Conservation (phyloP, 2,329 filamentous ascomycete genomes). For the Neonectria faginata region DNA sequence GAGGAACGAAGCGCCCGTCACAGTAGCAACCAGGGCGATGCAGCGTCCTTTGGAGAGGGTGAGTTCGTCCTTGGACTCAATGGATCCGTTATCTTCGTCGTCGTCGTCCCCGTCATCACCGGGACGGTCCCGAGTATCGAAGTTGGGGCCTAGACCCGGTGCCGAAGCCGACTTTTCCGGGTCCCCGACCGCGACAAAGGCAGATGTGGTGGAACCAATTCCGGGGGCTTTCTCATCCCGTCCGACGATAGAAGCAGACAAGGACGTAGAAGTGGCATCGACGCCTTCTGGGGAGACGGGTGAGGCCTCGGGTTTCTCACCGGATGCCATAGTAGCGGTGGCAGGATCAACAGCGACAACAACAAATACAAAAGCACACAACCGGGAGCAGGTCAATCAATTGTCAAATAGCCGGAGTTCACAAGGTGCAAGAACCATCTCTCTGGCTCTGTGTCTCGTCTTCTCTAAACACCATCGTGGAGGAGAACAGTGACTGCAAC, state of each 20-base stretch:
- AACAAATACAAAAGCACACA: background rate
- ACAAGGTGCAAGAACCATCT: background rate
- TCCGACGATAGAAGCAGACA: background rate
- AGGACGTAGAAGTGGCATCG: background rate
- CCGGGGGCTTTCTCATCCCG: background rate
- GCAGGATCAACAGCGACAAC: too few relatives aligned
- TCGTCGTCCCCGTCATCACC: conserved; percentile 27
- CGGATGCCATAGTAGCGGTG: conserved; percentile 8
- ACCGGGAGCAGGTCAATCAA: background rate
- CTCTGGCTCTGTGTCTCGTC: background rate
- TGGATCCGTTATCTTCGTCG: conserved; percentile 32
- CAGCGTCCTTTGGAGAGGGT: conserved; percentile 63
- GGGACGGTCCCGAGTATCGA: conserved; percentile 5
- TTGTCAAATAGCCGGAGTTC: background rate
- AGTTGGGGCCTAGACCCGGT: conserved; percentile 8
- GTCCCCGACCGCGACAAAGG: conserved; percentile 14
- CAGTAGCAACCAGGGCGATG: conserved; percentile 65
- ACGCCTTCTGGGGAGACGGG: background rate
- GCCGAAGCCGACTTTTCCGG: conserved; percentile 28
- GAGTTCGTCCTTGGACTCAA: conserved; percentile 44
- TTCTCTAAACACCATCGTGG: background rate
- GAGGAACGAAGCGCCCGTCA: conserved; percentile 67
- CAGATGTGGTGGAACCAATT: conserved; percentile 11
- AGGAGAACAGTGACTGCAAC: background rate
- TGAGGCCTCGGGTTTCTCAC: conserved; percentile 22